phyloP scores from a whole-genome alignment of 2,329 filamentous ascomycete species.

The Talaromyces amestolkiae region DNA sequence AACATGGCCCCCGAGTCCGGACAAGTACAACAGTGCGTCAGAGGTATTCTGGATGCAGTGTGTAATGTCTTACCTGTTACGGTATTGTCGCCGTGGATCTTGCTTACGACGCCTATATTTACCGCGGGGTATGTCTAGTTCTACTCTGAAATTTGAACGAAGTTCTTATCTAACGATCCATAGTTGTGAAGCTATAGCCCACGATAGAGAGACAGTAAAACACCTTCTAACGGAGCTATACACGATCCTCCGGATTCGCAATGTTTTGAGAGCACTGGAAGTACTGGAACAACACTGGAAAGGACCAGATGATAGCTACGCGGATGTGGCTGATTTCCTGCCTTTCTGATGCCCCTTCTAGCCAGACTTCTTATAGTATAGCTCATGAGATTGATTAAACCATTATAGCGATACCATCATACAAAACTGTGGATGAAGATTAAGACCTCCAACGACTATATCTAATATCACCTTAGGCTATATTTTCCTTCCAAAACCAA shows the following conservation, averaged over 20 bases:
- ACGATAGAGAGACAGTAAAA: not conserved
- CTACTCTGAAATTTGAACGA: too few species aligned
- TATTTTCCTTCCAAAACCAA: too few species aligned
- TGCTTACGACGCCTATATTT: conserved; percentile 27
- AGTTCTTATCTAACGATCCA: not conserved
- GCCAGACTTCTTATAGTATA: too few species aligned
- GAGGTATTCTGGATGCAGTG: conserved; percentile 23
- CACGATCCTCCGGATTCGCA: not conserved
- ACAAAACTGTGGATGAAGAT: too few species aligned
- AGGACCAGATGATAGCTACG: not conserved
- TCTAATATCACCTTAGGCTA: too few species aligned
- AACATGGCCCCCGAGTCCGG: not conserved
- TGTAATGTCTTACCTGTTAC: conserved; percentile 22
- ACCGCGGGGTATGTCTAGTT: conserved; percentile 23
- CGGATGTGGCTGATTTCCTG: not conserved
- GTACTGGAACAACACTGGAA: not conserved
- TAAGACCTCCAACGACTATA: too few species aligned
- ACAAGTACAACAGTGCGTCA: conserved; percentile 14
- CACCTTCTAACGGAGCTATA: not conserved
- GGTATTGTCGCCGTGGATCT: conserved; percentile 26
- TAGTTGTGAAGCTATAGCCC: not conserved
- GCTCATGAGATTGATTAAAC: too few species aligned
- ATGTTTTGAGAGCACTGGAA: not conserved
- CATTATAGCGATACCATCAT: too few species aligned
- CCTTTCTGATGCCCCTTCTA: not conserved